These are phyloP conservation scores for Musa itinerans DNA, from an alignment of 176 grass and related monocot genomes.

Conservation along the genomic window DNA sequence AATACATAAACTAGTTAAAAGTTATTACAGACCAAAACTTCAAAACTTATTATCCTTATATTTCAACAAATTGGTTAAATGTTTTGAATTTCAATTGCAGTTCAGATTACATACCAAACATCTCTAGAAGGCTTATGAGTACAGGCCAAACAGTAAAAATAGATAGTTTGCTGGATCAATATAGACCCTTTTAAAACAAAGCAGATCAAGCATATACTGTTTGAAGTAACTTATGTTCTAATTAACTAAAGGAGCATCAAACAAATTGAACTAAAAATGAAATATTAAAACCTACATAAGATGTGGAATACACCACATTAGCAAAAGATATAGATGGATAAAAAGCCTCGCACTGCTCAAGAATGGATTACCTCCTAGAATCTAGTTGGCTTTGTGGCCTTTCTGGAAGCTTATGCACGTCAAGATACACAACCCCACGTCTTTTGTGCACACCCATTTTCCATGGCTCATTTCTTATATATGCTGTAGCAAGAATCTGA, in stretches of 20 bases:
- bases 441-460: slow-evolving; percentile 98
- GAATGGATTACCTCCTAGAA: slow-evolving; percentile 44
- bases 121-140: too few relatives aligned
- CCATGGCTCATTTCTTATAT: slow-evolving; percentile 89
- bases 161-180: too few relatives aligned
- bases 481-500: slow-evolving; percentile 90
- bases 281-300: neutral
- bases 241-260: neutral
- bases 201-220: too few relatives aligned
- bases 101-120: too few relatives aligned
- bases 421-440: slow-evolving; percentile 89
- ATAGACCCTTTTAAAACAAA: too few relatives aligned
- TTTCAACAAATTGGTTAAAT: too few relatives aligned
- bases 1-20: too few relatives aligned
- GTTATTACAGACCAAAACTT: too few relatives aligned
- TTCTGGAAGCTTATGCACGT: slow-evolving; percentile 94
- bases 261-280: neutral
- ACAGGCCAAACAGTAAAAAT: too few relatives aligned
- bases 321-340: neutral
- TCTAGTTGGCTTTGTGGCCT: slow-evolving; percentile 69
- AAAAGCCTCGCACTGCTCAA: neutral
- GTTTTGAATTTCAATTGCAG: too few relatives aligned
- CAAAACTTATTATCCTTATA: too few relatives aligned
- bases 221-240: too few relatives aligned
- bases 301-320: neutral